Percentiles rank a stretch among this genome's conserved stretches.
Conservation (phyloP, 805 yeast genomes). For the Scheffersomyces lignosus region DNA sequence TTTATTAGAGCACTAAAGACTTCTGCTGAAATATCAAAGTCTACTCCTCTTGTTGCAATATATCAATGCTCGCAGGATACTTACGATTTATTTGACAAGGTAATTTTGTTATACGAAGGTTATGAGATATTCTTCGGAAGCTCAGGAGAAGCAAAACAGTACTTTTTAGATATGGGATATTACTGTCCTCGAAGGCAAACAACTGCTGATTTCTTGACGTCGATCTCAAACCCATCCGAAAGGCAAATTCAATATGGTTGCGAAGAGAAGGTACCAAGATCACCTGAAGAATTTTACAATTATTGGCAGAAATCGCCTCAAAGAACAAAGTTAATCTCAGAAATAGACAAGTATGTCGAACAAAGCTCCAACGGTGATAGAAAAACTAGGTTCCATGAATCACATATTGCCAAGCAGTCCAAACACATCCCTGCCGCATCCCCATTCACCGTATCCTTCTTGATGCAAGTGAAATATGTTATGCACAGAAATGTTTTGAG, state of each 20-base stretch:
- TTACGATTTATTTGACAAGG: conserved; percentile 61
- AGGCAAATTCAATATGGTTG: conserved; percentile 41
- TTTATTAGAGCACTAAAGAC: conserved; percentile 60
- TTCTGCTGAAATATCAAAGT: conserved; percentile 46
- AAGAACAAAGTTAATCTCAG: conserved; percentile 23
- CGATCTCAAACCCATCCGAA: conserved; percentile 52
- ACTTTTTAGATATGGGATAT: conserved; percentile 53
- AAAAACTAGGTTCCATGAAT: conserved; percentile 15
- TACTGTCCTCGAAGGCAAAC: conserved; percentile 56
- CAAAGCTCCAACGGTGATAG: conserved; percentile 8
- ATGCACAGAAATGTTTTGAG: conserved; percentile 55
- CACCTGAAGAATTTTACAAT: conserved; percentile 27
- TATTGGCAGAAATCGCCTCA: conserved; percentile 47
- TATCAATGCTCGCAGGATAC: conserved; percentile 70
- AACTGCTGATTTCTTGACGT: conserved; percentile 55
- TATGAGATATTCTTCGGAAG: conserved; percentile 53
- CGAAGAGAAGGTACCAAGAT: conserved; percentile 47
- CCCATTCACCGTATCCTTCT: conserved; percentile 35
- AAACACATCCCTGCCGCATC: conserved; percentile 33
- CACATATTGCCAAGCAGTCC: conserved; percentile 39
- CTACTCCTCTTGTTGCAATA: conserved; percentile 57
- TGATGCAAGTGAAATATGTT: conserved; percentile 42
- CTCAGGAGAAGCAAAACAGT: conserved; percentile 44
- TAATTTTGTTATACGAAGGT: conserved; percentile 54
- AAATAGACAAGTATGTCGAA: conserved; percentile 23